phyloP scores from a whole-genome alignment of 148 eudicot species.

The Selenicereus undatus region DNA sequence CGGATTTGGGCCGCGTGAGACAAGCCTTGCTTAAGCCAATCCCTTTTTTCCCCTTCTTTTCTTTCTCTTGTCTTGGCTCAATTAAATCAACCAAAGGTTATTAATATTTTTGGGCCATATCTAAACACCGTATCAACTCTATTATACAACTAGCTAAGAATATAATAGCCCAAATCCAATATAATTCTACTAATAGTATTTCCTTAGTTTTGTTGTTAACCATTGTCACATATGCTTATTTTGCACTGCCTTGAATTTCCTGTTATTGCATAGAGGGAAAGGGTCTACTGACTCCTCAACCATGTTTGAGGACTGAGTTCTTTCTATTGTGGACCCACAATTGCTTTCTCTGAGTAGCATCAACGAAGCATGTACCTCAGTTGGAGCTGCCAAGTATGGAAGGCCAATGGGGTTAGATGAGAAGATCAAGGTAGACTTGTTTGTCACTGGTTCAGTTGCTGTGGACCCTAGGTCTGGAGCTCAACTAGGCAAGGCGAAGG shows the following conservation, averaged over 20 bases:
- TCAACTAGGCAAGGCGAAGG: constrained; percentile 98
- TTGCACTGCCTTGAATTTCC: not conserved
- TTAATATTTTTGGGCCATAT: too few relatives aligned
- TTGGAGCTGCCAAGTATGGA: constrained; percentile 90
- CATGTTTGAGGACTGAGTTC: constrained; percentile 91
- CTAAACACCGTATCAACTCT: too few relatives aligned
- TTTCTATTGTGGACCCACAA: constrained; percentile 68
- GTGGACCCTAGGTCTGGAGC: constrained; percentile 91
- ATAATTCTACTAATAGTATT: too few relatives aligned
- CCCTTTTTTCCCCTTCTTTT: too few relatives aligned
- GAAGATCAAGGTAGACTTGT: constrained; percentile 80
- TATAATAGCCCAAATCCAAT: too few relatives aligned
- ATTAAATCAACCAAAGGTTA: too few relatives aligned
- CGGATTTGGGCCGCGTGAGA: too few relatives aligned
- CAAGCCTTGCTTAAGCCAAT: too few relatives aligned
- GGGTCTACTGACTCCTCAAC: constrained; percentile 85
- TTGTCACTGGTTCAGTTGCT: constrained; percentile 89
- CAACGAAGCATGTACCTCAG: constrained; percentile 88
- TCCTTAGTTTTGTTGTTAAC: not conserved
- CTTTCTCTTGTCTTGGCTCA: too few relatives aligned
- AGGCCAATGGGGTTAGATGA: constrained; percentile 83
- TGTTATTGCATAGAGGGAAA: constrained; percentile 50
- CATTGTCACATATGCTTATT: not conserved
- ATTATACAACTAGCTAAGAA: too few relatives aligned
- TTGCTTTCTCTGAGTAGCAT: constrained; percentile 54